Percentiles rank a stretch among this genome's conserved stretches.
Conservation (phyloP, 2,329 filamentous ascomycete genomes). For the Aspergillus amoenus region DNA sequence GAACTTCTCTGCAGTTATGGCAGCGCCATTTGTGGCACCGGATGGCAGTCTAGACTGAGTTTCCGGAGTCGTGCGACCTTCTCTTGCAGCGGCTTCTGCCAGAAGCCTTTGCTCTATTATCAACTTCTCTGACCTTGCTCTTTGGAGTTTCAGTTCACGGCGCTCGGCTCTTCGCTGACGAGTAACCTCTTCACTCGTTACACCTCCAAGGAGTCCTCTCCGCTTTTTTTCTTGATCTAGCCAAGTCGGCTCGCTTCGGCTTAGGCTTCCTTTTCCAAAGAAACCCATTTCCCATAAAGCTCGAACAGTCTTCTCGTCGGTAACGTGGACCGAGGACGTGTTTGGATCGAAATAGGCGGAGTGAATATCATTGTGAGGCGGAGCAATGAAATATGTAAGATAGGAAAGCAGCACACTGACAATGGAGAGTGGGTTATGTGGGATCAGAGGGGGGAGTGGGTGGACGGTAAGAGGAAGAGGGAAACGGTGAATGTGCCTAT, state of each 20-base stretch:
- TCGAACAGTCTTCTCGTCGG: conserved; percentile 70
- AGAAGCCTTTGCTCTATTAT: conserved; percentile 71
- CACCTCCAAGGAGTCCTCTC: conserved; percentile 60
- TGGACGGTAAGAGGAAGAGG: conserved; percentile 78
- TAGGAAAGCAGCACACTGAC: conserved; percentile 77
- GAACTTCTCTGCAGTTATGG: conserved; percentile 29
- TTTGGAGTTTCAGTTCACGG: conserved; percentile 81
- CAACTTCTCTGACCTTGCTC: conserved; percentile 83
- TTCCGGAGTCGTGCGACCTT: conserved; percentile 20
- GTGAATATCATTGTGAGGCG: conserved; percentile 63
- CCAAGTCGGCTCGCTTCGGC: conserved; percentile 94
- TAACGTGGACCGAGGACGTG: conserved; percentile 81
- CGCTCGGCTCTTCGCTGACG: conserved; percentile 75
- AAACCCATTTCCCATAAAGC: conserved; percentile 96
- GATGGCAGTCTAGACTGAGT: conserved; percentile 15
- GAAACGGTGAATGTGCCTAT: conserved; percentile 75
- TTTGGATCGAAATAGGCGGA: conserved; percentile 76
- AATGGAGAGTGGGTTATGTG: conserved; percentile 86
- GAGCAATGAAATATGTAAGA: conserved; percentile 67
- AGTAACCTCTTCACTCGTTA: conserved; percentile 82
- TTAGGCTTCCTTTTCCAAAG: conserved; percentile 90
- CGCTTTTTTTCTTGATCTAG: conserved; percentile 76
- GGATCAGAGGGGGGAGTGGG: conserved; percentile 83
- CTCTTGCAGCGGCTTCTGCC: conserved; percentile 48
- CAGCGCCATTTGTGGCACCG: conserved; percentile 18